Percentiles rank a stretch among this genome's conserved stretches.
Evolutionary conservation across 345 rosid genomes (phyloP).

Genomic region (Rhodomyrtus tomentosa): DNA sequence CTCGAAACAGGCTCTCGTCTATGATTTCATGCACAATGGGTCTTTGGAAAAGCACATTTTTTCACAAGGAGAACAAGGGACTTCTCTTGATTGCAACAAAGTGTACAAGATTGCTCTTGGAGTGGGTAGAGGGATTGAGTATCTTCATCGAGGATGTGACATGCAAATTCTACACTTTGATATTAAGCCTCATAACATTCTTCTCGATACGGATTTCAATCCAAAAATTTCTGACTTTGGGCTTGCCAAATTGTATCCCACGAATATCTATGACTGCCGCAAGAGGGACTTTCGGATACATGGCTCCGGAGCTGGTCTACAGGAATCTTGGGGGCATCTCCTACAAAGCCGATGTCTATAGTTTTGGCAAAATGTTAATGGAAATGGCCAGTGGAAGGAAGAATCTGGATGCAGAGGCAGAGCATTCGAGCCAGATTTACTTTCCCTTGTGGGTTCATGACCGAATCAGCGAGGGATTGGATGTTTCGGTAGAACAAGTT

Average conservation of each 20-base stretch:
- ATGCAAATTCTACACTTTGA: not conserved
- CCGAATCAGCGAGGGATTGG: not conserved
- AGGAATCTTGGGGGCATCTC: not conserved
- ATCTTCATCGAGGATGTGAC: not conserved
- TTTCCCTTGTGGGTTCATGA: not conserved
- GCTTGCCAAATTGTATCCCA: not conserved
- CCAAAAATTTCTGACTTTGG: not conserved
- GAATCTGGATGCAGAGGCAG: rapidly evolving
- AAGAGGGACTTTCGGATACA: not conserved
- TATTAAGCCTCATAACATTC: not conserved
- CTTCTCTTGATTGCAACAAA: not conserved
- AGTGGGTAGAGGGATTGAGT: not conserved
- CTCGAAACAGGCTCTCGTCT: not conserved
- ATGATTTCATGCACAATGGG: not conserved
- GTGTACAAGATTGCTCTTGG: not conserved
- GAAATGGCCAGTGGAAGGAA: not conserved
- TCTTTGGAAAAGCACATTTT: not conserved
- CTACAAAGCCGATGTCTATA: not conserved
- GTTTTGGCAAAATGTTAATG: not conserved
- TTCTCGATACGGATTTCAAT: not conserved
- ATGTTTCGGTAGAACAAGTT: rapidly evolving
- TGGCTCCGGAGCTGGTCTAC: not conserved
- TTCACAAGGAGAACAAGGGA: not conserved
- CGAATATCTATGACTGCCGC: not conserved
- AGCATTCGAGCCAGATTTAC: not conserved